phyloP scores from a whole-genome alignment of 2,329 filamentous ascomycete species.

The Nothophaeocryptopus gaeumannii region DNA sequence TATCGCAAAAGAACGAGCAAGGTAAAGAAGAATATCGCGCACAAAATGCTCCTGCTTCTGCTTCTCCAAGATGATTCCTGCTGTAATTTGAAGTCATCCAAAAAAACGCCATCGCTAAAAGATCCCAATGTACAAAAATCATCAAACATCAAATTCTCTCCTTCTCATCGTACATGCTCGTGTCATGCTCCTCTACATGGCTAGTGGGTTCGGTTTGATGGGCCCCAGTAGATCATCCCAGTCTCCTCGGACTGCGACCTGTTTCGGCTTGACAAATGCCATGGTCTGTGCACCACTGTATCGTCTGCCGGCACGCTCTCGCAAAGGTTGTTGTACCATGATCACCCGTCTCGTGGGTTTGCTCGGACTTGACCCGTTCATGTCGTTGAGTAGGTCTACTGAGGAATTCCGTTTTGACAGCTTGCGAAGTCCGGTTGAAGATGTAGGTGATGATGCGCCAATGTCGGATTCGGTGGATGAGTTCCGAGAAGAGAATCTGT shows the following conservation, averaged over 20 bases:
- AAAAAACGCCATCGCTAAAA: too few relatives aligned
- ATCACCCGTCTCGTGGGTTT: slow-evolving; percentile 2
- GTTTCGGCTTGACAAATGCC: slow-evolving; percentile 8
- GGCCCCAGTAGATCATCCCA: slow-evolving; percentile 17
- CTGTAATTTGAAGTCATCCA: too few relatives aligned
- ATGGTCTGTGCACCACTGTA: slow-evolving; percentile 18
- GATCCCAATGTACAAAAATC: too few relatives aligned
- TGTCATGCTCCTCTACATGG: not conserved
- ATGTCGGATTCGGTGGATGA: slow-evolving; percentile 10
- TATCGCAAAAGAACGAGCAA: too few relatives aligned
- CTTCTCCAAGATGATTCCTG: too few relatives aligned
- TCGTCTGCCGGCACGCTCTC: slow-evolving; percentile 16
- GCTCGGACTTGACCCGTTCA: not conserved
- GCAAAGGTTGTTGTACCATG: slow-evolving; percentile 17
- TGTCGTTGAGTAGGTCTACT: slow-evolving; percentile 9
- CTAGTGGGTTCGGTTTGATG: slow-evolving; percentile 10
- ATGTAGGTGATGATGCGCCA: slow-evolving; percentile 8
- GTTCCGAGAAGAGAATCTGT: slow-evolving; percentile 15
- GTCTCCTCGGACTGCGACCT: slow-evolving; percentile 15
- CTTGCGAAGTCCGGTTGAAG: slow-evolving; percentile 10
- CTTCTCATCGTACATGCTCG: too few relatives aligned
- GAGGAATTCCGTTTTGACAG: slow-evolving; percentile 11
- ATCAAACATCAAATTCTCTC: too few relatives aligned
- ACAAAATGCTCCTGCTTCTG: too few relatives aligned
- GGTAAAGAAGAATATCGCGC: too few relatives aligned